A percentile compares a stretch with the other conserved stretches of the same genome.
Conservation (phyloP, 169 alveolate genomes). For the Plasmodium gonderi region DNA sequence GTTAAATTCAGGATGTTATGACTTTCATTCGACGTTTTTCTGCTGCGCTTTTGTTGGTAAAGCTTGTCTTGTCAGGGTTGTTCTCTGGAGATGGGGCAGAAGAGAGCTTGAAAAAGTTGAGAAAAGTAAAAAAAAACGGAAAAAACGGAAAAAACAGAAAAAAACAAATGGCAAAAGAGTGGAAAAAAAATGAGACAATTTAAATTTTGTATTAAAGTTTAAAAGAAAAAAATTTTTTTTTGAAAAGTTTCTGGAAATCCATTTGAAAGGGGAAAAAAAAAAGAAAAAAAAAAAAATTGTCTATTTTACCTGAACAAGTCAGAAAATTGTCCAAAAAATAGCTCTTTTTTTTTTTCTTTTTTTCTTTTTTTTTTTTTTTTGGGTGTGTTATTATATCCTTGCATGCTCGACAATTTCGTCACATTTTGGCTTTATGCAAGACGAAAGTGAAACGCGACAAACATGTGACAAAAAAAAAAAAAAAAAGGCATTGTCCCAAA, state of each 20-base stretch:
- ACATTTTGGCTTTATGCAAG: neutral
- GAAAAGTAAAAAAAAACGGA: neutral
- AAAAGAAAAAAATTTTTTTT: neutral
- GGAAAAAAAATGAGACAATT: neutral
- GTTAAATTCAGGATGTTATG: neutral
- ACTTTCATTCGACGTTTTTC: neutral
- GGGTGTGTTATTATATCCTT: conserved; percentile 1
- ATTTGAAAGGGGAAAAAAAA: conserved; percentile 3
- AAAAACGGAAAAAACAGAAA: neutral
- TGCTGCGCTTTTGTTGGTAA: neutral
- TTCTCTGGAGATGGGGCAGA: too few species aligned
- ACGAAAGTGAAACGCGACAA: too few species aligned
- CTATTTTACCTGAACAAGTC: conserved; percentile 3
- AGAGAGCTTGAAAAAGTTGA: neutral
- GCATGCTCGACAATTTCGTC: too few species aligned
- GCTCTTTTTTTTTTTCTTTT: conserved; percentile 11
- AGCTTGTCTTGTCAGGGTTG: neutral
- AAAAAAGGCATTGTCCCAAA: too few species aligned
- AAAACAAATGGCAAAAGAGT: neutral
- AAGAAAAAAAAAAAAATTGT: conserved; percentile 23
- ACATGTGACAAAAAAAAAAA: too few species aligned
- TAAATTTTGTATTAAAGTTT: neutral
- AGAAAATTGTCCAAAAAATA: conserved; percentile 9
- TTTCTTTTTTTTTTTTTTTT: conserved; percentile 4
- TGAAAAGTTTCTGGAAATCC: neutral